phyloP scores from a whole-genome alignment of 495 filamentous ascomycete species.

The Apiosordaria backusii region DNA sequence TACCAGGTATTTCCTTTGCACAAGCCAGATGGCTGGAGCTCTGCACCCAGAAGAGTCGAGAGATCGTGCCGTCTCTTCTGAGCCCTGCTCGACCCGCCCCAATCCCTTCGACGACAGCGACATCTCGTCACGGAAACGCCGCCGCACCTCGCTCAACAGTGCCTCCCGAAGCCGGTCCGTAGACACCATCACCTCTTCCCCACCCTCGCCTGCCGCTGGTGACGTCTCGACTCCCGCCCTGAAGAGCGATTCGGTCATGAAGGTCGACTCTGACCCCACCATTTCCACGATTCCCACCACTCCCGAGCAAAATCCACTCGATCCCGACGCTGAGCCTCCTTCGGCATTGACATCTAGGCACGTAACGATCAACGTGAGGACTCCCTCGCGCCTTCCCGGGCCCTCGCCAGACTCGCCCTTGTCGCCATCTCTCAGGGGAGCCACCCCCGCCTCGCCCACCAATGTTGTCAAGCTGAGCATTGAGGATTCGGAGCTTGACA shows the following conservation, averaged over 20 bases:
- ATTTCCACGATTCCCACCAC: conserved; percentile 38
- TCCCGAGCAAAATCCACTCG: conserved; percentile 30
- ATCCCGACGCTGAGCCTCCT: conserved; percentile 26
- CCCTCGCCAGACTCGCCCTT: conserved; percentile 47
- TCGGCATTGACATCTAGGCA: conserved; percentile 43
- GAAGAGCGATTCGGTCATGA: conserved; percentile 38
- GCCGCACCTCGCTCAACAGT: conserved; percentile 42
- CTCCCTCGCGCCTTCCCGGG: conserved; percentile 30
- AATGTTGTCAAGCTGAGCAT: conserved; percentile 38
- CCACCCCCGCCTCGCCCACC: conserved; percentile 18
- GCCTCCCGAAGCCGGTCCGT: conserved; percentile 42
- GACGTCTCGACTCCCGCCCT: conserved; percentile 21
- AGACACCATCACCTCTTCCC: conserved; percentile 35
- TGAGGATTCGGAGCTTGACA: conserved; percentile 41
- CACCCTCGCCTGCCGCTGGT: conserved; percentile 23
- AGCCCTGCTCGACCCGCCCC: conserved; percentile 55
- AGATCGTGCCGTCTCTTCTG: conserved; percentile 57
- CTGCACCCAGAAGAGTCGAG: conserved; percentile 44
- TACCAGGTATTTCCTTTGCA: conserved; percentile 22
- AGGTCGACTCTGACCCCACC: conserved; percentile 38
- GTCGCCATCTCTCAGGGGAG: conserved; percentile 38
- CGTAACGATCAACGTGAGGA: conserved; percentile 54
- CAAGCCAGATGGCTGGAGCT: conserved; percentile 53
- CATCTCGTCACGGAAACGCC: conserved; percentile 50
- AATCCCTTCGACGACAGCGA: conserved; percentile 56